These are phyloP conservation scores for Yarrowia sp. DNA, from an alignment of 805 yeast genomes.

Conservation along the genomic window DNA sequence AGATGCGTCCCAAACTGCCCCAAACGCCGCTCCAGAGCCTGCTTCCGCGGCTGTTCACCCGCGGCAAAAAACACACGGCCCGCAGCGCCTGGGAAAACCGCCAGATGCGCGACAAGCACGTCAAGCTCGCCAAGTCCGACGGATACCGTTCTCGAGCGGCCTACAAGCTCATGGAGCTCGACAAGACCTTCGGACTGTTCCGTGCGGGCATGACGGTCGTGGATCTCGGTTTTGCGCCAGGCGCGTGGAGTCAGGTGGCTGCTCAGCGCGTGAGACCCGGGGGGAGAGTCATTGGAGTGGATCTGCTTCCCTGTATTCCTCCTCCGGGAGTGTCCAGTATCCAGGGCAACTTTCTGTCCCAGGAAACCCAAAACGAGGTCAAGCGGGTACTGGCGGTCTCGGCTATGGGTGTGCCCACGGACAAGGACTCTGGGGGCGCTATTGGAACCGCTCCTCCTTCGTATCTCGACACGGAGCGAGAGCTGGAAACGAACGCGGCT, in stretches of 20 bases:
- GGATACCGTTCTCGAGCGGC: conserved; percentile 88
- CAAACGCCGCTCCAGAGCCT: conserved; percentile 2
- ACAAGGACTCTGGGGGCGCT: conserved; percentile 39
- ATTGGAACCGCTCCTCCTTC: conserved; percentile 39
- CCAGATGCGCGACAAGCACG: conserved; percentile 67
- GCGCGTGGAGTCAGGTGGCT: conserved; percentile 93
- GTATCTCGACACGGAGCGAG: conserved; percentile 47
- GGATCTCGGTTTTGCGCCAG: conserved; percentile 90
- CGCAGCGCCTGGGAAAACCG: conserved; percentile 79
- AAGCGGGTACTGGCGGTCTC: conserved; percentile 45
- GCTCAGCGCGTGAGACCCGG: conserved; percentile 57
- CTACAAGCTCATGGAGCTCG: conserved; percentile 79
- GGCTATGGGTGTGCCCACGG: conserved; percentile 44
- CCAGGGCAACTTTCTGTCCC: conserved; percentile 85
- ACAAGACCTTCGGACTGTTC: conserved; percentile 68
- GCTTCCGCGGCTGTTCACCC: conserved; percentile 16
- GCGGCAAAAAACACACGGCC: conserved; percentile 49
- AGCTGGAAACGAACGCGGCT: background rate
- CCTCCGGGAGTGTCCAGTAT: conserved; percentile 79
- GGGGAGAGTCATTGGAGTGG: conserved; percentile 78
- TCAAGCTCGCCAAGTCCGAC: conserved; percentile 68
- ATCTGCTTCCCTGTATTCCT: conserved; percentile 77
- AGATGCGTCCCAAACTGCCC: background rate
- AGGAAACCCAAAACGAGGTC: conserved; percentile 51
- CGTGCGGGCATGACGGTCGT: conserved; percentile 65